phyloP scores from a whole-genome alignment of 495 filamentous ascomycete genomes.

The Xylaria intraflava region DNA sequence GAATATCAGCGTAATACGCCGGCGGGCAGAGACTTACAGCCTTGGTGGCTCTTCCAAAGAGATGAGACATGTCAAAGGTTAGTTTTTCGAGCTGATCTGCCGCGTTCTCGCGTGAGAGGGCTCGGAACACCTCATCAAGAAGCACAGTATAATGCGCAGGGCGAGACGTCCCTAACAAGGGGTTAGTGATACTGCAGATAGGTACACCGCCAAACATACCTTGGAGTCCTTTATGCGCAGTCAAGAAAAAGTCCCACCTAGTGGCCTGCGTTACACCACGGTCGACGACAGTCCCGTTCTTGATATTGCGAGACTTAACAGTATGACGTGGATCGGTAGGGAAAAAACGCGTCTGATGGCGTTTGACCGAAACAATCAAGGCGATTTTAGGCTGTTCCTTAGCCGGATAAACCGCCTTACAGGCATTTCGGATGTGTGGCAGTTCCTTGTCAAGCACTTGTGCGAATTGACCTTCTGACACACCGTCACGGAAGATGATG shows the following conservation, averaged over 20 bases:
- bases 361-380: slow-evolving; percentile 70
- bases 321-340: slow-evolving; percentile 42
- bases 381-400: slow-evolving; percentile 49
- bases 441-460: slow-evolving; percentile 51
- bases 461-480: slow-evolving; percentile 77
- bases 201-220: slow-evolving; percentile 31
- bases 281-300: slow-evolving; percentile 79
- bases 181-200: not conserved
- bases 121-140: slow-evolving; percentile 63
- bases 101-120: slow-evolving; percentile 31
- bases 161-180: slow-evolving; percentile 58
- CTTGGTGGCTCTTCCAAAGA: slow-evolving; percentile 74
- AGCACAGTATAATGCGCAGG: slow-evolving; percentile 75
- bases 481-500: slow-evolving; percentile 84
- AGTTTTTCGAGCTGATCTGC: slow-evolving; percentile 57
- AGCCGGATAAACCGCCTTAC: slow-evolving; percentile 47
- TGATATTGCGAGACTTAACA: slow-evolving; percentile 53
- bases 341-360: slow-evolving; percentile 89
- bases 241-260: slow-evolving; percentile 84
- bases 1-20: slow-evolving; percentile 76
- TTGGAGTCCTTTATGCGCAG: slow-evolving; percentile 75
- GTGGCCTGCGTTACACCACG: slow-evolving; percentile 69
- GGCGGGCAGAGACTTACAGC: slow-evolving; percentile 74
- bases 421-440: slow-evolving; percentile 46
- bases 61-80: slow-evolving; percentile 71